A percentile compares a stretch with the other conserved stretches of the same genome.
phyloP scores from a whole-genome alignment of 2,329 filamentous ascomycete species.

The Kalmusia sp. region DNA sequence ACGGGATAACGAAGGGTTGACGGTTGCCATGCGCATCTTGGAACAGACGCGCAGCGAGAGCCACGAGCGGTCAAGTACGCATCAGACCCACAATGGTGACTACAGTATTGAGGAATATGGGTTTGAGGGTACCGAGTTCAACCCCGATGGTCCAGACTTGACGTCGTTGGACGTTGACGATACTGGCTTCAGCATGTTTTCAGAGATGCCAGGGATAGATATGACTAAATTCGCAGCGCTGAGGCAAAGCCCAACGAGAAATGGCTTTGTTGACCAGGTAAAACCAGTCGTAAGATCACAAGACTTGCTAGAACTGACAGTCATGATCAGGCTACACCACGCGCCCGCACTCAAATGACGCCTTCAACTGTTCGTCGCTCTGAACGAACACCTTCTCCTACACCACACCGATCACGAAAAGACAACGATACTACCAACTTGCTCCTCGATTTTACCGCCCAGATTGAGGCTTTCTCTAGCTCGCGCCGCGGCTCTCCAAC shows the following conservation, averaged over 20 bases:
- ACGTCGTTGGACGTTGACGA: slow-evolving; percentile 62
- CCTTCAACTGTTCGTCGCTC: slow-evolving; percentile 57
- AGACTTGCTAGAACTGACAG: slow-evolving; percentile 19
- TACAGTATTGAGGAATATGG: slow-evolving; percentile 31
- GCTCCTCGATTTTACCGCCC: slow-evolving; percentile 87
- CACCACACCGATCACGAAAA: slow-evolving; percentile 59
- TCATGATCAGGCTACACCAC: slow-evolving; percentile 34
- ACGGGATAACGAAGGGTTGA: slow-evolving; percentile 49
- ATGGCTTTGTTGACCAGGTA: slow-evolving; percentile 32
- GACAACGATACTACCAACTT: slow-evolving; percentile 74
- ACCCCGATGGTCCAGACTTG: slow-evolving; percentile 37
- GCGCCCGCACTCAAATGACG: slow-evolving; percentile 50
- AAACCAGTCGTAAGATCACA: not conserved
- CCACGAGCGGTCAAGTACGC: slow-evolving; percentile 28
- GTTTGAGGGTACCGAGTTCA: slow-evolving; percentile 35
- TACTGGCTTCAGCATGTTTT: slow-evolving; percentile 85
- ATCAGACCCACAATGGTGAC: slow-evolving; percentile 28
- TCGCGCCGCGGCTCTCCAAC: slow-evolving; percentile 48
- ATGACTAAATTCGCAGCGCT: slow-evolving; percentile 83
- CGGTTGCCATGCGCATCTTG: slow-evolving; percentile 44
- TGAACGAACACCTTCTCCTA: slow-evolving; percentile 56
- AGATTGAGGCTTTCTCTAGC: slow-evolving; percentile 64
- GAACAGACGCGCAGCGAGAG: slow-evolving; percentile 34
- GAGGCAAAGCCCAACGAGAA: slow-evolving; percentile 62
- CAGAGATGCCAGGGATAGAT: slow-evolving; percentile 77